Evolutionary conservation across 2,329 filamentous ascomycete genomes (phyloP).

Genomic region (Talaromyces sp.): DNA sequence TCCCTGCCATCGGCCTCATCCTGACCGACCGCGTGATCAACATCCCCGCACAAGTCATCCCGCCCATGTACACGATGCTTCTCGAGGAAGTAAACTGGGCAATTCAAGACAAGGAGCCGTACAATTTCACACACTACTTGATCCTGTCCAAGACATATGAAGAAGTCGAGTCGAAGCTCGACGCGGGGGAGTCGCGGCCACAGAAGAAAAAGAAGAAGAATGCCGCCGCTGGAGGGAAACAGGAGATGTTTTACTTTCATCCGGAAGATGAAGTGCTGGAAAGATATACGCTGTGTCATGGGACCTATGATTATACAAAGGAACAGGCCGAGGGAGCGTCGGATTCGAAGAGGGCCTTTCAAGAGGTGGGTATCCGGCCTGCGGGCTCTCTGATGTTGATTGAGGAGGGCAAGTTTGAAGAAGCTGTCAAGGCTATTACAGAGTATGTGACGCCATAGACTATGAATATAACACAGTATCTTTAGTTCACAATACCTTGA

Average conservation of each 20-base stretch:
- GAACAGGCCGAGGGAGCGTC: conserved; percentile 71
- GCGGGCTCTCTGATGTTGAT: conserved; percentile 82
- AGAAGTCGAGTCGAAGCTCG: conserved; percentile 77
- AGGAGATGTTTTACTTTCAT: conserved; percentile 79
- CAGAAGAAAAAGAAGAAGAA: conserved; percentile 64
- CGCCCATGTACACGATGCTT: conserved; percentile 93
- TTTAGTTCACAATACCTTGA: not conserved
- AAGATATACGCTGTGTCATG: conserved; percentile 65
- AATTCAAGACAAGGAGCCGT: conserved; percentile 84
- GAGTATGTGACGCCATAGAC: conserved; percentile 61
- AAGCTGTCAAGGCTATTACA: conserved; percentile 68
- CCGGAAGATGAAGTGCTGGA: conserved; percentile 90
- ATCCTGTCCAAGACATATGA: conserved; percentile 88
- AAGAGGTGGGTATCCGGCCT: conserved; percentile 83
- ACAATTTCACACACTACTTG: conserved; percentile 88
- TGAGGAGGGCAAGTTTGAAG: conserved; percentile 70
- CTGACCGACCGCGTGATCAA: conserved; percentile 95
- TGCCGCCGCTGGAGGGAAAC: conserved; percentile 22
- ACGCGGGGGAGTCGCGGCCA: conserved; percentile 58
- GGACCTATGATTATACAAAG: conserved; percentile 73
- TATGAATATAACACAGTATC: not conserved
- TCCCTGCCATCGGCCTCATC: conserved; percentile 65
- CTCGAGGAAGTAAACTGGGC: conserved; percentile 86
- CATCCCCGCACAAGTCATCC: conserved; percentile 87
- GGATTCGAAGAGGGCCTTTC: conserved; percentile 91